Evolutionary conservation across 192 early-diverging fungal genomes (phyloP), one percentile per base, ranked within the genome.

Genomic region (Diversispora epigaea): DNA sequence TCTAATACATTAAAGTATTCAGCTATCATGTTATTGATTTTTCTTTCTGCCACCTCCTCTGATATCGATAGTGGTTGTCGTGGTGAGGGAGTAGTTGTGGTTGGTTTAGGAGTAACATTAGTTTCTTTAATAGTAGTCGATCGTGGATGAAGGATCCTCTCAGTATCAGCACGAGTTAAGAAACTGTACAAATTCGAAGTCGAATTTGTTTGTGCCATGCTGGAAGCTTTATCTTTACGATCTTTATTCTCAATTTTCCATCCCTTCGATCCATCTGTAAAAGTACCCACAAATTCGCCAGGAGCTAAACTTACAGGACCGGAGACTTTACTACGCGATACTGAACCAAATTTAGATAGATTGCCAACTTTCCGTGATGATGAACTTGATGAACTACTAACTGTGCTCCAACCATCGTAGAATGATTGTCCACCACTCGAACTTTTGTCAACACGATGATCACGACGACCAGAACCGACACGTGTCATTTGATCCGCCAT

Each of bases 371-470:
- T 86, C 83, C 82, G 84, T 76, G 71, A 81, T 83, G 85, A 84
- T 46, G 46, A n/a, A n/a, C n/a, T n/a, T n/a, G n/a, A n/a, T n/a
- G n/a, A 52, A 68, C 77, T 78, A 6, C 86, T 86, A 56, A 89
- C 90, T 58, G 83, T 91, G 65, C 85, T 92, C 85, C 91, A 90
- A 2, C 94, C 94, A 80, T 92, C 92, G 8, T 86, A 83, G 11
- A 78, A 84, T 25, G 77, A 78, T 85, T 83, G 84, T 77, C 54
- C 80, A 77, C 70, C 79, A 40, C 41, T 76, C 76, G 70, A 77
- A 71, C 76, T 68, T 72, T 72, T n/a, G n/a, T n/a, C n/a, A 68
- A n/a, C n/a, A n/a, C n/a, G n/a, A n/a, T n/a, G n/a, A n/a, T n/a
- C n/a, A n/a, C 87, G 86, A 63, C 82, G 84, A 64, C 85, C 80